A percentile compares a stretch with the other conserved stretches of the same genome.
These are phyloP conservation scores for Glycine soja DNA, from an alignment of 306 rosid genomes.

Conservation along the genomic window DNA sequence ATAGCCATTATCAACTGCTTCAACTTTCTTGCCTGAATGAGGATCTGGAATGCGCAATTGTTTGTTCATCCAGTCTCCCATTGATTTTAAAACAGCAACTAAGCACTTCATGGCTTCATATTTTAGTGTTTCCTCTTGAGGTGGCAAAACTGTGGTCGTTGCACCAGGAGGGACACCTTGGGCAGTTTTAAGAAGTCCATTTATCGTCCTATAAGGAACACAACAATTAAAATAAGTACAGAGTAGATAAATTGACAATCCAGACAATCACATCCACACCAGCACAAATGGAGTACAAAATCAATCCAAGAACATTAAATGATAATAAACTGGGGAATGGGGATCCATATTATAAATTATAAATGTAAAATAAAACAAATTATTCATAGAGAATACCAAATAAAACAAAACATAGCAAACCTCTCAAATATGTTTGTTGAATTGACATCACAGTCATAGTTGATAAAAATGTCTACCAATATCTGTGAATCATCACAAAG, in stretches of 20 bases:
- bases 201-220: constrained; percentile 83
- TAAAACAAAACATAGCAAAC: constrained; percentile 55
- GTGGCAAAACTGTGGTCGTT: constrained; percentile 83
- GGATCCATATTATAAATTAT: constrained; percentile 38
- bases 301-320: constrained; percentile 24
- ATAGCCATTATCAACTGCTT: constrained; percentile 61
- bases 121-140: constrained; percentile 91
- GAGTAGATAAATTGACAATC: constrained; percentile 28
- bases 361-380: not conserved
- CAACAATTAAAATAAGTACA: constrained; percentile 33
- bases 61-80: constrained; percentile 97
- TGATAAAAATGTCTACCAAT: constrained; percentile 95
- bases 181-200: constrained; percentile 98
- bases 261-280: constrained; percentile 30
- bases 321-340: constrained; percentile 29
- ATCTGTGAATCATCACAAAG: constrained; percentile 96
- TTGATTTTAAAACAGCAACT: constrained; percentile 84
- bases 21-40: constrained; percentile 72
- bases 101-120: constrained; percentile 97
- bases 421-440: constrained; percentile 99
- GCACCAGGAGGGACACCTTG: constrained; percentile 97
- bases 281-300: constrained; percentile 21
- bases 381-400: constrained; percentile 29
- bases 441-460: constrained; percentile 99
- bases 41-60: constrained; percentile 96